Conservation (phyloP, 1,284 basidiomycete genomes). For the Agroathelia rolfsii region DNA sequence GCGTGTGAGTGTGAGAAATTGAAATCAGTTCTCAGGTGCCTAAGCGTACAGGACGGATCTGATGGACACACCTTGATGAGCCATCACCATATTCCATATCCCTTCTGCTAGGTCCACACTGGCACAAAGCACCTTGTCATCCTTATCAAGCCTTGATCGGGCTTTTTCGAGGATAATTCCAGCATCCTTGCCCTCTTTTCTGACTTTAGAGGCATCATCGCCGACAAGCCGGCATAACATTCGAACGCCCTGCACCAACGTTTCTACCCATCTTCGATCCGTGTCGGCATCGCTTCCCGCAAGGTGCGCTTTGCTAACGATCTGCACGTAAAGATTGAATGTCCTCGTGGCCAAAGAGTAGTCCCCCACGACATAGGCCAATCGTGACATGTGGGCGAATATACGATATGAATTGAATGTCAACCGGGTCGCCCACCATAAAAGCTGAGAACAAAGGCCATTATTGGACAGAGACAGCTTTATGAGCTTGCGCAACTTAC, state of each 20-base stretch:
- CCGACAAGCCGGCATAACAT: constrained; percentile 58
- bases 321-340: constrained; percentile 73
- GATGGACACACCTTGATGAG: constrained; percentile 40
- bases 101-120: constrained; percentile 58
- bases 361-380: constrained; percentile 60
- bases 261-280: constrained; percentile 59
- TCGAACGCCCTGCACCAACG: constrained; percentile 62
- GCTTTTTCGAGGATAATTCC: constrained; percentile 46
- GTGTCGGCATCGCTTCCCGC: constrained; percentile 47
- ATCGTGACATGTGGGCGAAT: constrained; percentile 71
- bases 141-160: constrained; percentile 34
- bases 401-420: constrained; percentile 87
- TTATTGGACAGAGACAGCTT: no score
- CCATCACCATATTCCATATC: constrained; percentile 50
- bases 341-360: constrained; percentile 63
- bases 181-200: constrained; percentile 52
- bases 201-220: constrained; percentile 17
- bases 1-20: no score
- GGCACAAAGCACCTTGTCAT: constrained; percentile 39
- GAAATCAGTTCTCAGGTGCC: no score
- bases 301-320: constrained; percentile 72
- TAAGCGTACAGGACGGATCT: no score
- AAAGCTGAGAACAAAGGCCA: constrained; percentile 53
- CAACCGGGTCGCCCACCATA: constrained; percentile 87
- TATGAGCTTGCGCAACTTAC: no score